Evolutionary conservation across 2,329 filamentous ascomycete genomes (phyloP).

Genomic region (Zarea fungicola): DNA sequence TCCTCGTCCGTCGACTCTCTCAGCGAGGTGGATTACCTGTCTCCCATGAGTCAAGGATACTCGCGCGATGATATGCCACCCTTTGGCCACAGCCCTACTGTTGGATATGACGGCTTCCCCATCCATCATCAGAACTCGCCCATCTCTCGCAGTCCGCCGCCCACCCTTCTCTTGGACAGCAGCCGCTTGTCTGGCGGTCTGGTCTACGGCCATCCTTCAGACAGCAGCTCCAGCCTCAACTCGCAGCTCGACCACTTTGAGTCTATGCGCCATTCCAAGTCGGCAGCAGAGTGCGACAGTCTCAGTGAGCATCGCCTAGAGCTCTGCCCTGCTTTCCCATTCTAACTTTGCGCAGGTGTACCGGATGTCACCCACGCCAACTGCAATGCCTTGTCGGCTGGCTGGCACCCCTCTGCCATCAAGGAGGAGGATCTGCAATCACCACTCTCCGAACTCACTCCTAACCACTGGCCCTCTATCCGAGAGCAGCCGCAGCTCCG

Average conservation of each 20-base stretch:
- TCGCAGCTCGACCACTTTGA: slow-evolving; percentile 57
- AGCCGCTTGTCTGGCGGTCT: slow-evolving; percentile 53
- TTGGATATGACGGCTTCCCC: slow-evolving; percentile 54
- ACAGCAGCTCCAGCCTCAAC: slow-evolving; percentile 54
- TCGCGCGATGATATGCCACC: slow-evolving; percentile 50
- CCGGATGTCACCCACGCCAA: slow-evolving; percentile 48
- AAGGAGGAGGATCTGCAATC: slow-evolving; percentile 42
- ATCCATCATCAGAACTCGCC: slow-evolving; percentile 47
- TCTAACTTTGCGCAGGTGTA: slow-evolving; percentile 40
- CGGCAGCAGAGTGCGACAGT: slow-evolving; percentile 44
- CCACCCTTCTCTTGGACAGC: slow-evolving; percentile 51
- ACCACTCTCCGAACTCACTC: slow-evolving; percentile 38
- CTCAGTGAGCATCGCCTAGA: slow-evolving; percentile 44
- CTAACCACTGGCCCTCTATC: slow-evolving; percentile 43
- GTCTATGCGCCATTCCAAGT: slow-evolving; percentile 37
- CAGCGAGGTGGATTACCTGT: slow-evolving; percentile 59
- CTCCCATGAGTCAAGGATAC: slow-evolving; percentile 53
- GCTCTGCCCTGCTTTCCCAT: slow-evolving; percentile 29
- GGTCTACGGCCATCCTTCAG: slow-evolving; percentile 54
- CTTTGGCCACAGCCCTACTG: slow-evolving; percentile 50
- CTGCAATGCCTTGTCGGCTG: slow-evolving; percentile 41
- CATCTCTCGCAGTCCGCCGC: slow-evolving; percentile 50
- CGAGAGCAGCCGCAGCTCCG: slow-evolving; percentile 43
- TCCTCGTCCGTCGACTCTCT: slow-evolving; percentile 54
- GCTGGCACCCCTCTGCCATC: slow-evolving; percentile 39